A percentile compares a stretch with the other conserved stretches of the same genome.
Evolutionary conservation across 345 rosid genomes (phyloP).

Genomic region (Syzygium grande): DNA sequence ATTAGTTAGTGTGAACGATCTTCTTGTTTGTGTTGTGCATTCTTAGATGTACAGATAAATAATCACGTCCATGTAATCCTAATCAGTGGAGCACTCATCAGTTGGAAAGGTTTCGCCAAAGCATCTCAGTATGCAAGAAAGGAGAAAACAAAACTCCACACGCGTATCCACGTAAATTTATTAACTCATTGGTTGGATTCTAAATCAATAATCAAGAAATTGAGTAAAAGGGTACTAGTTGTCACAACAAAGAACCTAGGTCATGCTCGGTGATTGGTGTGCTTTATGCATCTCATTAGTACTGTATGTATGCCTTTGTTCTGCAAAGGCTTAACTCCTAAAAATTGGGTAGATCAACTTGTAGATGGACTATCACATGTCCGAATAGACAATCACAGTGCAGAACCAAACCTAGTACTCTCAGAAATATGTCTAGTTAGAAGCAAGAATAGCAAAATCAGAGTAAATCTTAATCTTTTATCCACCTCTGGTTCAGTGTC

Average conservation of each 20-base stretch:
- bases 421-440: background rate
- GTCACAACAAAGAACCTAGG: background rate
- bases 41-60: background rate
- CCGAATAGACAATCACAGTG: background rate
- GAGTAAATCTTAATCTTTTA: background rate
- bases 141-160: background rate
- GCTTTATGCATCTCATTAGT: background rate
- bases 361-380: background rate
- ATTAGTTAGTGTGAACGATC: background rate
- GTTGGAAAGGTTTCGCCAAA: background rate
- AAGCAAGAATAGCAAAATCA: background rate
- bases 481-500: background rate
- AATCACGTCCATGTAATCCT: background rate
- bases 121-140: background rate
- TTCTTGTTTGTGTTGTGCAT: background rate
- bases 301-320: background rate
- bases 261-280: background rate
- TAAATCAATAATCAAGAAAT: background rate
- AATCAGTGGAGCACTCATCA: background rate
- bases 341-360: background rate
- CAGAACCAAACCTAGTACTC: background rate
- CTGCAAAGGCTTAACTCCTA: background rate
- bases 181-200: background rate
- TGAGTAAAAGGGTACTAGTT: background rate
- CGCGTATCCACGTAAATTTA: background rate